Base-by-base conservation (phyloP, 1,284 basidiomycete species). In the Uromyces viciae-fabae region DNA sequence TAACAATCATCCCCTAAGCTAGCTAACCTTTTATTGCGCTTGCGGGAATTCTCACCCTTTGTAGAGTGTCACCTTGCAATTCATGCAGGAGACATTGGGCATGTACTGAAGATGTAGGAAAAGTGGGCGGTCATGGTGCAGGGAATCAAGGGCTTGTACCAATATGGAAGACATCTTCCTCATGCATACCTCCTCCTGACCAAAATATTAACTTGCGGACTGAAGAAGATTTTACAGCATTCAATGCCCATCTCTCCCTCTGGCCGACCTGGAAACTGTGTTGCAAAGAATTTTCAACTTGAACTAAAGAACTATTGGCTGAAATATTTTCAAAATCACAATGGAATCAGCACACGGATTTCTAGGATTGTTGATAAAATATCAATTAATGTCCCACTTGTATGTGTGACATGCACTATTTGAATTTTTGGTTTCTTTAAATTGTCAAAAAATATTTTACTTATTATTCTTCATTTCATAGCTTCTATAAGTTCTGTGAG, bases 51-150 rank as follows among this genome's bases (percentile, higher is more conserved):
- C 28, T 33, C 43, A 11, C 52, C 72, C 14, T 31, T 74, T 5
- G 52, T 74, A 31, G 72, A 74, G 52, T 46, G 49, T 15, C 36
- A 76, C 49, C 7, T 40, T 9, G 75, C 75, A 25, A 76, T 52
- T 14, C 38, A 62, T 40, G 58, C 75, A 5, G 60, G 60, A 19
- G 75, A 76, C 25, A 76, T 76, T 52, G 75, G 60, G 1, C 17
- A 19, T 11, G 36, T 76, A 22, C 64, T 56, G 58, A 76, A 76
- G 46, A 33, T 43, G 28, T 66, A n/a, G n/a, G n/a, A n/a, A n/a
- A n/a, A n/a, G n/a, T n/a, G 75, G 75, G 19, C 31, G 11, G 31
- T 76, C 9, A 49, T 76, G 60, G 19, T 31, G 9, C 75, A 76
- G 40, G 60, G 17, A 0, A 38, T 71, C n/a, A n/a, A n/a, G n/a